Percentiles rank a stretch among this genome's conserved stretches.
These are phyloP conservation scores for Phytophthora podocarpi DNA, from an alignment of 352 stramenopile genomes.

Conservation along the genomic window DNA sequence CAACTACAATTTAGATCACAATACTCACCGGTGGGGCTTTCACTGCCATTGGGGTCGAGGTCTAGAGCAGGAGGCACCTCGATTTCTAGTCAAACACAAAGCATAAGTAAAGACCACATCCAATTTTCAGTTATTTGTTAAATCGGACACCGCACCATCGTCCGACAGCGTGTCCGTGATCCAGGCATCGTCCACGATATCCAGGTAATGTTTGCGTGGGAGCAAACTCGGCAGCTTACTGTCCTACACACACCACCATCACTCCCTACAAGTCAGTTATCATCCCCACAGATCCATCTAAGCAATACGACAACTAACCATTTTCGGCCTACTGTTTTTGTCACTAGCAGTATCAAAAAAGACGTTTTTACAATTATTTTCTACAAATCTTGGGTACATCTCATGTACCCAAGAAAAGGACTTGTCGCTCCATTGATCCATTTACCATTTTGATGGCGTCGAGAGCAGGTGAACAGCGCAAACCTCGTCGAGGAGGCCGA, in stretches of 20 bases:
- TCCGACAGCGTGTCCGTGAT: conserved; percentile 82
- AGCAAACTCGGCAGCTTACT: conserved; percentile 77
- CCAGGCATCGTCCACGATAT: conserved; percentile 86
- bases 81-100: conserved; percentile 52
- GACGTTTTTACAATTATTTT: no score
- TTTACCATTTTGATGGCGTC: conserved; percentile 21
- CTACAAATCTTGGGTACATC: no score
- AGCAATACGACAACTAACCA: no score
- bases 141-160: conserved; percentile 51
- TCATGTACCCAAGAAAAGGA: no score
- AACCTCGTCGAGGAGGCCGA: conserved; percentile 13
- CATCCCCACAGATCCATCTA: no score
- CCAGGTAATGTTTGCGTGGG: conserved; percentile 69
- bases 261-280: not conserved
- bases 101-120: not conserved
- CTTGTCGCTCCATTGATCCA: no score
- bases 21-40: conserved; percentile 46
- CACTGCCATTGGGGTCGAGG: conserved; percentile 58
- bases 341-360: no score
- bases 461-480: conserved; percentile 5
- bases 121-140: conserved; percentile 5
- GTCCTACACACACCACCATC: conserved; percentile 39
- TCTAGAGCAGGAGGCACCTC: conserved; percentile 64
- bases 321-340: no score
- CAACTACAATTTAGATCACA: not conserved